Evolutionary conservation across 2,329 filamentous ascomycete genomes (phyloP), one percentile per base, ranked within the genome.

Genomic region (Fusarium hostae): DNA sequence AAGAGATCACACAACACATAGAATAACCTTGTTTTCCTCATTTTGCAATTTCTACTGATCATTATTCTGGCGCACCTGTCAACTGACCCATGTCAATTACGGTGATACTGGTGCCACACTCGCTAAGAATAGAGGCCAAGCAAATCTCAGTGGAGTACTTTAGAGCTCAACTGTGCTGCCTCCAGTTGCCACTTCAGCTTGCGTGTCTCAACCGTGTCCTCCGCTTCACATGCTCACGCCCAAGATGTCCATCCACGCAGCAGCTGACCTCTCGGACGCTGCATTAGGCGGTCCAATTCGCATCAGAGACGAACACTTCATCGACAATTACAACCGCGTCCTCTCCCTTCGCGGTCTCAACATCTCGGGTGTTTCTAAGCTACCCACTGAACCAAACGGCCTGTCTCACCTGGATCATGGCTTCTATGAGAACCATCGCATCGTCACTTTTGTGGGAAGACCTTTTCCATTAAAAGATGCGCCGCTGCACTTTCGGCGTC

Each of bases 301-400:
- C 22, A 75, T 80, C 48, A 52, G 74, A 15, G 76, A 75, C 56
- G 75, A 74, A 32, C 66, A 67, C 35, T 83, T 84, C 54, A 61
- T 79, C 54, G 82, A 84, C 47, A 66, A 59, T 35, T 71, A 82
- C 61, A 77, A 80, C n/a, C 82, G 82, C 59, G 78, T 78, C n/a
- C 70, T 84, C 45, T 76, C 77, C 18, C 75, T 84, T 35, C 82
- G 81, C n/a, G 82, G 82, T 7, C 79, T 83, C 55, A 84, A 84
- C 71, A 79, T 84, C 41, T 81, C 82, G 5, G 82, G 81, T 39
- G 79, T 79, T 40, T 82, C 80, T 71, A 84, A 84, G 71, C 71
- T 82, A 40, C 82, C 82, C 20, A 81, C 77, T n/a, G 62, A 66
- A 40, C 80, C 80, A 6, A 78, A 80, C 43, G 80, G 80, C 44